phyloP scores from a whole-genome alignment of 1,139 yeast species.

The Candida buenavistaensis region DNA sequence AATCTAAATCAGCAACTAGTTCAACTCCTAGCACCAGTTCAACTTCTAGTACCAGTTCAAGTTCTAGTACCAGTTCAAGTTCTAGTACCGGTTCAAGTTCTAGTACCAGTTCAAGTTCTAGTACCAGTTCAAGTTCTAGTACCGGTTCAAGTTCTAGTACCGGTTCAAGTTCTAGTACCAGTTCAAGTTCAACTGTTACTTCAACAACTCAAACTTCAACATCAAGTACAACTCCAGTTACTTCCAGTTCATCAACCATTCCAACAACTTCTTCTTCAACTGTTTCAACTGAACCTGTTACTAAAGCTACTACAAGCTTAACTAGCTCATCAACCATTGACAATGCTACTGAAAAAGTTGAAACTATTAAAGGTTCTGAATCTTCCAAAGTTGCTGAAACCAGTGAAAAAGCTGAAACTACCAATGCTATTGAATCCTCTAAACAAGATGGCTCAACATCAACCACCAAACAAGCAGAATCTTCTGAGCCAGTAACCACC shows the following conservation, averaged over 20 bases:
- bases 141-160: constrained; percentile 7
- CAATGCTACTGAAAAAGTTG: constrained; percentile 2
- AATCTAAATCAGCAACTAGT: constrained; percentile 6
- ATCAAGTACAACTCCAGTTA: constrained; percentile 1
- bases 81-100: constrained; percentile 3
- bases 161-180: constrained; percentile 11
- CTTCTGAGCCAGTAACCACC: too few species aligned
- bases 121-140: constrained; percentile 8
- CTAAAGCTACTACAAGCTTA: background rate
- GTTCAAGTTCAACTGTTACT: constrained; percentile 5
- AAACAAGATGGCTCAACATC: too few species aligned
- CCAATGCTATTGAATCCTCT: too few species aligned
- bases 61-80: constrained; percentile 1
- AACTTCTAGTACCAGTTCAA: constrained; percentile 3
- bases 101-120: constrained; percentile 11
- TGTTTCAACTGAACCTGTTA: constrained; percentile 1
- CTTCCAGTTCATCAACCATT: too few species aligned
- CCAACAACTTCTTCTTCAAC: constrained; percentile 1
- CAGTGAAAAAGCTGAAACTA: background rate
- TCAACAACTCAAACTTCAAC: constrained; percentile 10
- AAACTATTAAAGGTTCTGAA: too few species aligned
- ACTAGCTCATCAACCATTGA: constrained; percentile 1
- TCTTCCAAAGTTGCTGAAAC: too few species aligned
- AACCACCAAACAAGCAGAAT: too few species aligned
- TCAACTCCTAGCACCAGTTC: constrained; percentile 2